Conservation (phyloP, 2,329 filamentous ascomycete species). For the Aspergillus caelatus region DNA sequence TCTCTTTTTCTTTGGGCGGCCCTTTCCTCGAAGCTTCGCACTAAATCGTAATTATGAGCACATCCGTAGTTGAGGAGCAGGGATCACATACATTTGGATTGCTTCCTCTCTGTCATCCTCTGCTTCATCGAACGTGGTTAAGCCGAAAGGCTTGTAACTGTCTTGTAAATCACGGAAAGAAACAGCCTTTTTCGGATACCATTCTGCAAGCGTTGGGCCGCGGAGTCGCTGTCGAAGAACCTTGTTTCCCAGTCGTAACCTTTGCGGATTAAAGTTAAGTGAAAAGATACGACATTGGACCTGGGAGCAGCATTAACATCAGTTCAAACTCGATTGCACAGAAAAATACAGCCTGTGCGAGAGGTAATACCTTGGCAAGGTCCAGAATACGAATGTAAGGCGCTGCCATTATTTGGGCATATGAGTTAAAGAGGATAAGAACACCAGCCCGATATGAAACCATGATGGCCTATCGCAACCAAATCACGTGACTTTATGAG, state of each 20-base stretch:
- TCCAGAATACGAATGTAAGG: conserved; percentile 60
- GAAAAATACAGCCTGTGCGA: not conserved
- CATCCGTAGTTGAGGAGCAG: not conserved
- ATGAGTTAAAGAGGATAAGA: not conserved
- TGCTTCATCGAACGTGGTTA: conserved; percentile 71
- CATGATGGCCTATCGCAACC: not conserved
- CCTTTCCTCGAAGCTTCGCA: conserved; percentile 80
- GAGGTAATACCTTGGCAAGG: conserved; percentile 70
- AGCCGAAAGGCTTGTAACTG: conserved; percentile 64
- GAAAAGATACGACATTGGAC: conserved; percentile 90
- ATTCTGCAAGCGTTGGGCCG: conserved; percentile 80
- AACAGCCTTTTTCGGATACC: conserved; percentile 79
- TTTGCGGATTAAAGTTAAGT: conserved; percentile 84
- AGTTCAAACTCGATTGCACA: not conserved
- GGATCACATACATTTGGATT: conserved; percentile 57
- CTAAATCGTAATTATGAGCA: conserved; percentile 43
- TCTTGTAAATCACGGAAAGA: conserved; percentile 74
- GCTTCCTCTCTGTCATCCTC: conserved; percentile 78
- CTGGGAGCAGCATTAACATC: conserved; percentile 50
- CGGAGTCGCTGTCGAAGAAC: conserved; percentile 84
- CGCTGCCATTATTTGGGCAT: conserved; percentile 52
- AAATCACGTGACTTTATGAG: not conserved
- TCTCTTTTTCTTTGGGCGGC: conserved; percentile 86
- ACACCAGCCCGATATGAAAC: not conserved
- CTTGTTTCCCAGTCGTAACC: conserved; percentile 84